Evolutionary conservation across 257 asterid genomes (phyloP), one percentile per base, ranked within the genome.

Genomic region (Sherardia arvensis): DNA sequence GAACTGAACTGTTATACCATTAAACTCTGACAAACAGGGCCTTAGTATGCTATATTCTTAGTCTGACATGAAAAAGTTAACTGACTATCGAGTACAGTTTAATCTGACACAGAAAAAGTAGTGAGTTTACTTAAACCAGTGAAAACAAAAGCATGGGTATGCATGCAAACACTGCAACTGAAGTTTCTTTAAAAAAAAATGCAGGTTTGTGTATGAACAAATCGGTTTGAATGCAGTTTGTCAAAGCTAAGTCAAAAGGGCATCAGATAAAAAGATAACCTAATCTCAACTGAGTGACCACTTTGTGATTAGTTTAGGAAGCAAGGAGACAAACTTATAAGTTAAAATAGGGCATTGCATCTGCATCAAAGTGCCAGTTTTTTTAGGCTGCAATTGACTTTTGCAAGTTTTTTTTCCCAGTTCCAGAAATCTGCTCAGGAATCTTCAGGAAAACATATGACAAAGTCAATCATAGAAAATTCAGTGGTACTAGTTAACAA

Each of bases 391-490:
- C 22, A 22, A 29, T 49, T 57, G 53, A 57, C 34, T 64, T 49
- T 49, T 55, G 20, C 25, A 34, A 20, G 21, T 8, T 7, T 28
- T 8, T 7, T 28, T 29, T 53, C 14, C 29, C 30, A 47, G 68
- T 2, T 11, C 33, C 33, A 21, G 49, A 49, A n/a, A 53, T 49
- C 47, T 18, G 4, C 23, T 10, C 9, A 29, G 48, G 60, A 49
- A 64, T 64, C 68, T 64, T 64, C 59, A 48, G 59, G 51, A 43
- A 64, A 64, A 28, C 29, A 48, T 48, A 27, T 64, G 59, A 47
- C 67, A 64, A 45, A 33, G 60, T 49, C 68, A 64, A 64, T 49
- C 36, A 43, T 63, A 64, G 47, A 48, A 64, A 64, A 10, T 28
- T 28, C 20, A 61, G 17, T 2, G n/a, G n/a, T n/a, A n/a, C n/a